A percentile compares a stretch with the other conserved stretches of the same genome.
Evolutionary conservation across 2,329 filamentous ascomycete species (phyloP).

Genomic region (Calycina marina): DNA sequence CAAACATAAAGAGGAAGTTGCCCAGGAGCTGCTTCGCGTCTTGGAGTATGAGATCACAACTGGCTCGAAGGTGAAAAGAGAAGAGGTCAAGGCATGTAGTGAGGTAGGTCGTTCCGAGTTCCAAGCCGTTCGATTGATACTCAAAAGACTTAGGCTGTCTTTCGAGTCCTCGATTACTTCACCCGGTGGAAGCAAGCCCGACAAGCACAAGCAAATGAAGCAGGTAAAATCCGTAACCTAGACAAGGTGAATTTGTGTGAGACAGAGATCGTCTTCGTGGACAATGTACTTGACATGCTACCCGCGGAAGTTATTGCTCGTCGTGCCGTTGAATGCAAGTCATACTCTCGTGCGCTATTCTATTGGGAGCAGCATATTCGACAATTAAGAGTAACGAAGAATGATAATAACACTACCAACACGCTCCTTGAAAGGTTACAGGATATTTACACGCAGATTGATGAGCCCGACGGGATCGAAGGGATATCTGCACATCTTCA

Average conservation of each 20-base stretch:
- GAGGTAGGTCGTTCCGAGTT: slow-evolving; percentile 42
- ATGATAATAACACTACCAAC: slow-evolving; percentile 31
- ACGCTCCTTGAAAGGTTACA: slow-evolving; percentile 66
- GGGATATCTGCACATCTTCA: slow-evolving; percentile 81
- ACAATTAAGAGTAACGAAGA: slow-evolving; percentile 23
- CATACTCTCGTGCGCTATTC: slow-evolving; percentile 82
- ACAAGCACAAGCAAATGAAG: slow-evolving; percentile 11
- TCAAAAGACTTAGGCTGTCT: slow-evolving; percentile 52
- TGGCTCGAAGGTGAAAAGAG: slow-evolving; percentile 45
- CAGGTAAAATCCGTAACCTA: slow-evolving; percentile 2
- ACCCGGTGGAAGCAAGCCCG: slow-evolving; percentile 77
- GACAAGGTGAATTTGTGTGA: slow-evolving; percentile 25
- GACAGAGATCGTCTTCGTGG: slow-evolving; percentile 43
- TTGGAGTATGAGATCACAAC: slow-evolving; percentile 41
- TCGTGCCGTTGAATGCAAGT: slow-evolving; percentile 83
- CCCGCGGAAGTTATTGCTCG: slow-evolving; percentile 62
- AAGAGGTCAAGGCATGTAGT: slow-evolving; percentile 72
- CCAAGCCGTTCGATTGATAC: slow-evolving; percentile 13
- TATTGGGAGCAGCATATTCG: slow-evolving; percentile 88
- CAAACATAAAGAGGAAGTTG: slow-evolving; percentile 47
- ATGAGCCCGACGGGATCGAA: slow-evolving; percentile 92
- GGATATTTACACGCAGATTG: slow-evolving; percentile 91
- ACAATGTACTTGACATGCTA: slow-evolving; percentile 54
- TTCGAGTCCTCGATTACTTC: slow-evolving; percentile 80
- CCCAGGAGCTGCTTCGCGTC: slow-evolving; percentile 60